Base-by-base conservation (phyloP, 169 alveolate species). In the Eimeria brunetti region DNA sequence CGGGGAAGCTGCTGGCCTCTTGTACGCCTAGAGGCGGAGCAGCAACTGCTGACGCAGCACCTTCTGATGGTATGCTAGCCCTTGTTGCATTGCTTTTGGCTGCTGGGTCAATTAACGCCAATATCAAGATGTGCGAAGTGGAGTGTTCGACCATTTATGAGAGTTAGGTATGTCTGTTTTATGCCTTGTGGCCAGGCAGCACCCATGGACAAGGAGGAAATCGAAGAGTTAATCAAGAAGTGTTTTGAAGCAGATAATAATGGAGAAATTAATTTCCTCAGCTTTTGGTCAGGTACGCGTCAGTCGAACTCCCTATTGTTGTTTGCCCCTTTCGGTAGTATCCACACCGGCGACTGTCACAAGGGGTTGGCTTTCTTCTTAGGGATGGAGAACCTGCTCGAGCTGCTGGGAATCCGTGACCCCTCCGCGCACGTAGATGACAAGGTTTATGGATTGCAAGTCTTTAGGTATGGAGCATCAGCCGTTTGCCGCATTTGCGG, bases 1-100 rank as follows among this genome's bases (percentile, higher is more conserved):
- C 92, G 96, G 81, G 96, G 93, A 30, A 76, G 73, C 76, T 60
- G 88, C 62, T 92, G 93, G 96, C 96, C 96, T 36, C 88, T 80
- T 30, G 96, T 92, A 14, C 88, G 92, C 60, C 18, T 81, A 36
- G 86, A 81, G 46, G 93, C 91, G 20, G 88, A 60, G 73, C 64
- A 92, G 86, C 84, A 46, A 80, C 93, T 92, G 84, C 88, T 92
- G 75, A 62, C 78, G 78, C 96, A 92, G 81, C 96, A 92, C 88
- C 92, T 92, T 14, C 81, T 44, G 92, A 85, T 85, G 92, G 92
- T 85, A 41, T 7, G 91, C 11, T 33, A 41, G 11, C n/a, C 53
- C 67, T 16, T 56, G 36, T 38, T 49, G 44, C 27, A 49, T 44
- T 46, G 62, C 27, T 22, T 30, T 51, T 1, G 58, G 56, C 84